Evolutionary conservation across 441 rosid genomes (phyloP).

Genomic region (Adansonia gregorii): DNA sequence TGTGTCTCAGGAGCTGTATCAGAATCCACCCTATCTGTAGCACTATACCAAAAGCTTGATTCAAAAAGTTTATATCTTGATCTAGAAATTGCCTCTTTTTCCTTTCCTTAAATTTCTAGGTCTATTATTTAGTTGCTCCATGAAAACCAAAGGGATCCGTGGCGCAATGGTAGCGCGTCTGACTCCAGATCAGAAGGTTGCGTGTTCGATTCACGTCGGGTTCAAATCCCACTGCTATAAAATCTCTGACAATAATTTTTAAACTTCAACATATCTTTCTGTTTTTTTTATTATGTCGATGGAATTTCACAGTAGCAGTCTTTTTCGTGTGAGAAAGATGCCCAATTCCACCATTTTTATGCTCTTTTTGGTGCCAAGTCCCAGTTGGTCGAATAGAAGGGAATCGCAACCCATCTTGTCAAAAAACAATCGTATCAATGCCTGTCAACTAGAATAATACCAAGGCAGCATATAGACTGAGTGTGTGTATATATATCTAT

Average conservation of each 20-base stretch:
- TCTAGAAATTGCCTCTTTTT: not conserved
- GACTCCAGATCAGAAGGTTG: conserved; percentile 99
- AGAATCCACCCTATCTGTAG: no score
- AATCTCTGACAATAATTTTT: no score
- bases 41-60: not conserved
- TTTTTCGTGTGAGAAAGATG: not conserved
- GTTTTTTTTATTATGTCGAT: not conserved
- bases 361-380: no score
- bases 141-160: conserved; percentile 56
- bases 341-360: not conserved
- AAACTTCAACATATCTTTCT: no score
- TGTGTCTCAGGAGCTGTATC: not conserved
- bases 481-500: no score
- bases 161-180: conserved; percentile 99
- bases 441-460: not conserved
- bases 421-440: no score
- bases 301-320: not conserved
- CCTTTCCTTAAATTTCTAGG: not conserved
- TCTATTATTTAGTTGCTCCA: no score
- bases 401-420: not conserved
- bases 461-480: no score
- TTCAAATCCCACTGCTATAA: conserved; percentile 40
- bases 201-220: conserved; percentile 96
- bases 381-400: not conserved
- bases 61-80: not conserved